A percentile compares a stretch with the other conserved stretches of the same genome.
Evolutionary conservation across 345 rosid genomes (phyloP).

Genomic region (Cochlearia excelsa): DNA sequence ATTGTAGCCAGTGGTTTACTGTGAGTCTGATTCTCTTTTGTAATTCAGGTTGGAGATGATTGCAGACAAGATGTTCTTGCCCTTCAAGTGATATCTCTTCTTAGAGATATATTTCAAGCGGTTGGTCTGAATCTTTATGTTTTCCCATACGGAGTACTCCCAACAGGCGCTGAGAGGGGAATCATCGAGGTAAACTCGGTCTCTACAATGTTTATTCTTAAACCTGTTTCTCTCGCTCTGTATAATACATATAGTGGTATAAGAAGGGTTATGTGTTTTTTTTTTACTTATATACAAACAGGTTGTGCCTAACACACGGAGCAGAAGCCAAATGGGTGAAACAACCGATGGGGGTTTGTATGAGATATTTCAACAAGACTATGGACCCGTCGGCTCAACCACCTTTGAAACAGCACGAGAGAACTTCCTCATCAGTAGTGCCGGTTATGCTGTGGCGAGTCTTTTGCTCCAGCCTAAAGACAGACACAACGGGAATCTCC

Average conservation of each 20-base stretch:
- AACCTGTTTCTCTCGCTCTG: neutral
- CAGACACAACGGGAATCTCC: constrained; percentile 99
- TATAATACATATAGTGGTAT: constrained; percentile 1
- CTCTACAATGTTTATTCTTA: neutral
- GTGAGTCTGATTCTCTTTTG: constrained; percentile 21
- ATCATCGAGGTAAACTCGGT: constrained; percentile 73
- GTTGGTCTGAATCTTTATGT: constrained; percentile 82
- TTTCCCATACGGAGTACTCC: constrained; percentile 98
- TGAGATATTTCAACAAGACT: constrained; percentile 97
- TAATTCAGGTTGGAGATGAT: constrained; percentile 92
- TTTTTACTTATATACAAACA: constrained; percentile 21
- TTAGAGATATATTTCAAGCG: constrained; percentile 85
- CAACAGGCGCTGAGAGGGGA: constrained; percentile 95
- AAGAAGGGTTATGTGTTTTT: neutral
- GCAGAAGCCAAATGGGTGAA: constrained; percentile 99
- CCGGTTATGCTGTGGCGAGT: constrained; percentile 98
- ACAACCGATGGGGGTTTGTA: constrained; percentile 97
- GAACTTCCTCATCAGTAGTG: constrained; percentile 93
- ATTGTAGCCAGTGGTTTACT: constrained; percentile 1
- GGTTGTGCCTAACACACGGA: constrained; percentile 94
- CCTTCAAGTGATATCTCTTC: constrained; percentile 94
- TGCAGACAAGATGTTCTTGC: constrained; percentile 99
- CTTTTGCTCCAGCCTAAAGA: constrained; percentile 98
- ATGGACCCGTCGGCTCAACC: constrained; percentile 89
- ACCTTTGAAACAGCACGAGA: constrained; percentile 92